Evolutionary conservation across 2,329 filamentous ascomycete species (phyloP), one percentile per base, ranked within the genome.

Genomic region (Calonectria fujianensis): DNA sequence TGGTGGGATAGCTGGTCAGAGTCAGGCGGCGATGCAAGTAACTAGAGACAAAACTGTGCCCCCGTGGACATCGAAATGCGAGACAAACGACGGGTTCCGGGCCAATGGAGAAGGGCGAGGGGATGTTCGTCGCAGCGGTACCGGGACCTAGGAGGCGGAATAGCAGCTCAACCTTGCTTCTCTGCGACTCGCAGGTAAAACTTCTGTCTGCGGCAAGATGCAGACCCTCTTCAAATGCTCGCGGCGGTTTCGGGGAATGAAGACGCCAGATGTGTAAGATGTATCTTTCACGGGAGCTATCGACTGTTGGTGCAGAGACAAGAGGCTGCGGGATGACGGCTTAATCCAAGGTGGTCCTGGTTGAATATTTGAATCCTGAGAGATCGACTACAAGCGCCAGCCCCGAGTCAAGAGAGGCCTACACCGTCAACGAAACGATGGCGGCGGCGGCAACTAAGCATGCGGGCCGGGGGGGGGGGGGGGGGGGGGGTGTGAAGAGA

Each of bases 311-410:
- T 70, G 59, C 50, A 41, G 74, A 69, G 64, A 73, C 64, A 71
- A 69, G 65, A 73, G 27, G 67, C 65, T 52, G 61, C 54, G 57
- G 59, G n/a, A 70, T 52, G 24, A 57, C 61, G 63, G 66, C 51
- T 66, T 68, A 70, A 61, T 59, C 70, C 64, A 61, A 78, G 59
- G 78, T 73, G 79, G 79, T 78, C 71, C 69, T 74, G 70, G 52
- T 70, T 57, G 77, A 77, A 76, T 80, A 80, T 81, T 79, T 81
- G 78, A 80, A 76, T 74, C 73, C 68, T 75, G 72, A 63, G 70
- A 74, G 79, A 81, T 81, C 79, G 76, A 74, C 79, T 79, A 75
- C 72, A 78, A 79, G 78, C 74, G 74, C 70, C 66, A 73, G 66
- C 65, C 57, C 73, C 54, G 72, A 75, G 69, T 75, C 79, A 79